These are phyloP conservation scores for Fusarium marasasianum DNA, from an alignment of 2,329 filamentous ascomycete species.

Conservation along the genomic window DNA sequence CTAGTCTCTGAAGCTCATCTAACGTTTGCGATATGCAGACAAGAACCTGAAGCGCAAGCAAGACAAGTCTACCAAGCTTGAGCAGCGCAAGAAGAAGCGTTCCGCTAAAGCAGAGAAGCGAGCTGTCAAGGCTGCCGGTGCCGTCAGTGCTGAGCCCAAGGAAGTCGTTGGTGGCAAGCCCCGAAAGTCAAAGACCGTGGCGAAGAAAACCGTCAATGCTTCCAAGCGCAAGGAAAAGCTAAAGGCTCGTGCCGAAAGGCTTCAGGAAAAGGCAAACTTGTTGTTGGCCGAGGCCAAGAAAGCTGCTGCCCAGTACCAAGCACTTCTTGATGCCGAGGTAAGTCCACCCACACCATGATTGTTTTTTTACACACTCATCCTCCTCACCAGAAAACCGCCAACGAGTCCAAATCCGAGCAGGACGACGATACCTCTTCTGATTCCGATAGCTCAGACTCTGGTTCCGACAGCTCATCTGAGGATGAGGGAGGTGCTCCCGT, in stretches of 20 bases:
- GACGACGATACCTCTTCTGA: slow-evolving; percentile 36
- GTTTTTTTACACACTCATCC: not conserved
- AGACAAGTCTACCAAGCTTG: slow-evolving; percentile 24
- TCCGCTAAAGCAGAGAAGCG: slow-evolving; percentile 50
- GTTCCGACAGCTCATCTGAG: slow-evolving; percentile 32
- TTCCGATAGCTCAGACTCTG: slow-evolving; percentile 33
- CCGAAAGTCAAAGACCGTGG: slow-evolving; percentile 35
- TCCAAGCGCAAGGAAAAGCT: slow-evolving; percentile 53
- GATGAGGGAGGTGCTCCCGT: slow-evolving; percentile 38
- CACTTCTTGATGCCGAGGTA: slow-evolving; percentile 38
- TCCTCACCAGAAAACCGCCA: slow-evolving; percentile 15
- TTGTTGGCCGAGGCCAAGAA: slow-evolving; percentile 54
- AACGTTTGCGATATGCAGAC: slow-evolving; percentile 16
- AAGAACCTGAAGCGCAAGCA: slow-evolving; percentile 24
- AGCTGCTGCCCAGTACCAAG: slow-evolving; percentile 42
- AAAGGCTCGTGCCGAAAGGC: slow-evolving; percentile 51
- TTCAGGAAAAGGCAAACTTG: slow-evolving; percentile 45
- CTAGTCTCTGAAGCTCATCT: not conserved
- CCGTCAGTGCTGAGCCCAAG: slow-evolving; percentile 45
- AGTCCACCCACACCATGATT: not conserved
- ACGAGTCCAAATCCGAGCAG: slow-evolving; percentile 24
- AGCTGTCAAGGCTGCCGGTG: slow-evolving; percentile 47
- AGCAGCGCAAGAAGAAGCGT: slow-evolving; percentile 51
- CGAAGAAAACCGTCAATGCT: slow-evolving; percentile 44
- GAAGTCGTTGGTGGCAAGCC: slow-evolving; percentile 43